phyloP scores from a whole-genome alignment of 2,329 filamentous ascomycete species.

The Aspergillus neotritici region DNA sequence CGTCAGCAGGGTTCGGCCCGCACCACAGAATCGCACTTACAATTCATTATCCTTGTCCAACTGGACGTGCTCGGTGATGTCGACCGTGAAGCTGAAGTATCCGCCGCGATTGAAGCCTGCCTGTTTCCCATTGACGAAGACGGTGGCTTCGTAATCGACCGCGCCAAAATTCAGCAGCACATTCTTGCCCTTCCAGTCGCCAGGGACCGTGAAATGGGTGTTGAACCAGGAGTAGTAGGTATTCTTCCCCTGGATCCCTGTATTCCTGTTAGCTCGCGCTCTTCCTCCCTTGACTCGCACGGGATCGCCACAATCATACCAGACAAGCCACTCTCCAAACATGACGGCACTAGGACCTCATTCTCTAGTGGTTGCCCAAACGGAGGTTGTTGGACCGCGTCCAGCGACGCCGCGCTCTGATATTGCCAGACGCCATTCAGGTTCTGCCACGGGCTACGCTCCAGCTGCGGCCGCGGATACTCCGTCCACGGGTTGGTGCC shows the following conservation, averaged over 20 bases:
- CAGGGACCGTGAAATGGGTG: constrained; percentile 46
- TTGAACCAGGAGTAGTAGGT: constrained; percentile 45
- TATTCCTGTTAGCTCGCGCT: not conserved
- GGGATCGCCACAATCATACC: constrained; percentile 23
- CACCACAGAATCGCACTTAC: constrained; percentile 30
- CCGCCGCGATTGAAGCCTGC: constrained; percentile 55
- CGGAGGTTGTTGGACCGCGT: constrained; percentile 40
- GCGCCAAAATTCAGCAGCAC: constrained; percentile 47
- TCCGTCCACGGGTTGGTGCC: constrained; percentile 48
- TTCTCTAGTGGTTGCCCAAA: constrained; percentile 39
- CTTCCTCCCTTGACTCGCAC: too few relatives aligned
- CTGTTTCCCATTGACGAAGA: constrained; percentile 54
- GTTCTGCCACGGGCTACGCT: constrained; percentile 45
- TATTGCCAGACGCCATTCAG: constrained; percentile 48
- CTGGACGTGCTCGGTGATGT: constrained; percentile 47
- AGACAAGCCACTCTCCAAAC: constrained; percentile 50
- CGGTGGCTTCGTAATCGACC: constrained; percentile 48
- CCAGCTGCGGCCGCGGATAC: constrained; percentile 44
- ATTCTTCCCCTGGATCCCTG: constrained; percentile 35
- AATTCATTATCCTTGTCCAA: constrained; percentile 49
- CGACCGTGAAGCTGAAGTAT: constrained; percentile 57
- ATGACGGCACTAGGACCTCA: constrained; percentile 50
- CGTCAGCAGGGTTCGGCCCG: constrained; percentile 2
- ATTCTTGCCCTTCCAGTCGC: constrained; percentile 38
- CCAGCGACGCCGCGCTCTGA: constrained; percentile 33